These are phyloP conservation scores for Arabis hirsuta DNA, from an alignment of 345 rosid genomes.

Conservation along the genomic window DNA sequence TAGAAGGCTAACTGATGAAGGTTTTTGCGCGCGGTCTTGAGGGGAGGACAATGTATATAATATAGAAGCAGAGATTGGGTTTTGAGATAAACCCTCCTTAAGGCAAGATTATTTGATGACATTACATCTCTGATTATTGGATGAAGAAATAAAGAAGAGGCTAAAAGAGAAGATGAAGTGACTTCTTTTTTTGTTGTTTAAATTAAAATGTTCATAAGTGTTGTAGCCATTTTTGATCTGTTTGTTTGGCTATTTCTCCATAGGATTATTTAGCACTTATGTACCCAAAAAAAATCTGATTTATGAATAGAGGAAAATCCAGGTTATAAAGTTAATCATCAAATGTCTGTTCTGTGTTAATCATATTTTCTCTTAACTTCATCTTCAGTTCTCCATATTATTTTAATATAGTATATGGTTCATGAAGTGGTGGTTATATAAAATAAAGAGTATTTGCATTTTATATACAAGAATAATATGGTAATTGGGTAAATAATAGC, in stretches of 20 bases:
- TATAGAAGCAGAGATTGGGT: conserved; percentile 11
- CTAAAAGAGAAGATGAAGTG: conserved; percentile 12
- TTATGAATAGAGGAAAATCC: not conserved
- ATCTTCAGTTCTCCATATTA: not conserved
- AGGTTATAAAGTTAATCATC: not conserved
- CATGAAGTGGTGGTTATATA: not conserved
- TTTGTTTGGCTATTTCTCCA: conserved; percentile 24
- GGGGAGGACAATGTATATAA: conserved; percentile 32
- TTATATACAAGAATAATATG: too few species aligned
- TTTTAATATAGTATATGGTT: too few species aligned
- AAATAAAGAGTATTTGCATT: too few species aligned
- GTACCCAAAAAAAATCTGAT: conserved; percentile 30
- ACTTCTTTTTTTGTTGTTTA: conserved; percentile 4
- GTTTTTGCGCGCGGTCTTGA: conserved; percentile 10
- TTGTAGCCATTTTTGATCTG: conserved; percentile 39
- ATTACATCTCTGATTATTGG: conserved; percentile 26
- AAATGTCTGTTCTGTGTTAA: too few species aligned
- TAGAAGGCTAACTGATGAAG: conserved; percentile 28
- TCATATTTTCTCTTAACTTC: not conserved
- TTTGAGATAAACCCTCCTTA: conserved; percentile 20
- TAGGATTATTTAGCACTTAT: conserved; percentile 31
- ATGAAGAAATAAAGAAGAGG: conserved; percentile 26
- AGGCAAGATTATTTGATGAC: conserved; percentile 30
- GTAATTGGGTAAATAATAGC: too few species aligned
- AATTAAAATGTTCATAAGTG: conserved; percentile 25